These are phyloP conservation scores for Huntiella moniliformis DNA, from an alignment of 2,329 filamentous ascomycete species.

Conservation along the genomic window DNA sequence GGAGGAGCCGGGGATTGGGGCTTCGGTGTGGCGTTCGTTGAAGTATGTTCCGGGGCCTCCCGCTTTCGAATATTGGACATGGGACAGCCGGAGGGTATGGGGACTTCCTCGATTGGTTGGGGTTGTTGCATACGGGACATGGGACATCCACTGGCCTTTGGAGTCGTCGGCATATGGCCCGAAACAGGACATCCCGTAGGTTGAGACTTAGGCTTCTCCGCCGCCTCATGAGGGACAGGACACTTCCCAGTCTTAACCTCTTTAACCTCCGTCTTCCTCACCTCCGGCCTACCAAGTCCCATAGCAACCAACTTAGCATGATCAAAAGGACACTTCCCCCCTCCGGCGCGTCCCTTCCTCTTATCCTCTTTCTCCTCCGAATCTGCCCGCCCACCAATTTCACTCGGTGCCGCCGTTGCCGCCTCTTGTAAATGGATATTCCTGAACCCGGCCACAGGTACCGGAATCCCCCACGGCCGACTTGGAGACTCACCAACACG, in stretches of 20 bases:
- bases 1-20: constrained; percentile 15
- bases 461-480: constrained; percentile 77
- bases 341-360: background rate
- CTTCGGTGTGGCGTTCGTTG: background rate
- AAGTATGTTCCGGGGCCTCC: too few relatives aligned
- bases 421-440: background rate
- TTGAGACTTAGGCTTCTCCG: background rate
- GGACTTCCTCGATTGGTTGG: too few relatives aligned
- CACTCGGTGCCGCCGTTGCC: background rate
- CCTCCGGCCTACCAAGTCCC: constrained; percentile 12
- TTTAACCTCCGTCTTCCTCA: too few relatives aligned
- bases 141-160: too few relatives aligned
- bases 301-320: constrained; percentile 26
- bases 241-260: too few relatives aligned
- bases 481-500: constrained; percentile 88
- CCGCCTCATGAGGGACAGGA: background rate
- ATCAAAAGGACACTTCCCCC: constrained; percentile 41
- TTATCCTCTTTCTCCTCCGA: background rate
- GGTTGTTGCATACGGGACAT: too few relatives aligned
- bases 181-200: background rate
- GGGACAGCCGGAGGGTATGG: background rate
- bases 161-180: background rate
- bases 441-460: constrained; percentile 34
- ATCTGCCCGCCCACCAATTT: background rate
- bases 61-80: background rate